These are phyloP conservation scores for Trametes coccinea DNA, from an alignment of 768 basidiomycete species.

Conservation along the genomic window DNA sequence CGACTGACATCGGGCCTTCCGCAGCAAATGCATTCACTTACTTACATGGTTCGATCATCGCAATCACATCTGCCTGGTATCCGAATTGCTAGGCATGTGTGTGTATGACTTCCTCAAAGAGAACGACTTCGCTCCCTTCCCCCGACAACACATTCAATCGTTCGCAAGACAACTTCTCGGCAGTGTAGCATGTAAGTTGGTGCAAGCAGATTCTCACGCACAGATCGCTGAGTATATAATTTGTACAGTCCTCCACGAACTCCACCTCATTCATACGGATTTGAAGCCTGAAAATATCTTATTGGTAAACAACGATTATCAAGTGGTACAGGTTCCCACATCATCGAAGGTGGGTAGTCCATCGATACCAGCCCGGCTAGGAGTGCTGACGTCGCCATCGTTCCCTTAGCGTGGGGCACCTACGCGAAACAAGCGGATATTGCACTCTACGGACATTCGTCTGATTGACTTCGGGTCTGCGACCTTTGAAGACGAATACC, in stretches of 20 bases:
- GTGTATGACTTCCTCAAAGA: conserved; percentile 99
- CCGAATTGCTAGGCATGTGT: conserved; percentile 94
- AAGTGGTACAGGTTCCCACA: conserved; percentile 55
- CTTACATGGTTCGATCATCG: conserved; percentile 94
- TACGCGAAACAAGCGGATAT: conserved; percentile 70
- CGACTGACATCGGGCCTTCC: not conserved
- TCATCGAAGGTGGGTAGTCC: conserved; percentile 57
- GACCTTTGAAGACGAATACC: conserved; percentile 97
- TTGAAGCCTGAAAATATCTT: conserved; percentile 99
- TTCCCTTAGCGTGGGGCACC: conserved; percentile 58
- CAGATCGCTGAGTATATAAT: conserved; percentile 10
- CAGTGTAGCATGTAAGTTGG: conserved; percentile 86
- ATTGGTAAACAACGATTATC: conserved; percentile 82
- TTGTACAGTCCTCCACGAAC: conserved; percentile 78
- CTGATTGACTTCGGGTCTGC: conserved; percentile 99
- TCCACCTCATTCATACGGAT: conserved; percentile 94
- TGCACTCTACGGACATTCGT: conserved; percentile 88
- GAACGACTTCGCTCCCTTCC: conserved; percentile 95
- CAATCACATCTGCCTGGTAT: conserved; percentile 97
- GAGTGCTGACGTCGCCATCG: conserved; percentile 16
- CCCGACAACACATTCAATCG: conserved; percentile 92
- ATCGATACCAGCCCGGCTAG: no score
- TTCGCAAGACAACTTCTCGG: conserved; percentile 91
- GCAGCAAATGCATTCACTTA: conserved; percentile 96
- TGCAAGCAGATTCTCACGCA: no score